Evolutionary conservation across 768 basidiomycete genomes (phyloP).

Genomic region (Daedaleopsis sinensis): DNA sequence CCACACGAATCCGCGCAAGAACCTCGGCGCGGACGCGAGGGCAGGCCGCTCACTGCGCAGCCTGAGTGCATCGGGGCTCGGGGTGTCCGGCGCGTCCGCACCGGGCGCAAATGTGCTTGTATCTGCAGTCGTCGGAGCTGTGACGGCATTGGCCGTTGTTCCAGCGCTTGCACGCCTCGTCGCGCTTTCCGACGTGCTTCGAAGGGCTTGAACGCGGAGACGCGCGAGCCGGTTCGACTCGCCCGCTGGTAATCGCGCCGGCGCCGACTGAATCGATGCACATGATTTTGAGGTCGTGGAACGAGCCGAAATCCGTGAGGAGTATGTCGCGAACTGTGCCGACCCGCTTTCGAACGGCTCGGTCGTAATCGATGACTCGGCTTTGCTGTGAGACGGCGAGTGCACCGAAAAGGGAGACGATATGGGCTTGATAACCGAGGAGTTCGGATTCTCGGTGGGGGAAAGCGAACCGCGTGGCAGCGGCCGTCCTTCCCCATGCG

Average conservation of each 20-base stretch:
- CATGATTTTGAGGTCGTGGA: conserved; percentile 12
- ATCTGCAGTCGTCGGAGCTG: conserved; percentile 18
- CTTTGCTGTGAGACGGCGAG: too few species aligned
- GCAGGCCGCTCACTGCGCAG: neutral
- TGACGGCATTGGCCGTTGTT: conserved; percentile 26
- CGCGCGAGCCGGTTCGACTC: too few species aligned
- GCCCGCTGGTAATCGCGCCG: neutral
- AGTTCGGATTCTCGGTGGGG: conserved; percentile 33
- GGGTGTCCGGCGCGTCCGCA: conserved; percentile 5
- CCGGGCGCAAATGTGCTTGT: conserved; percentile 28
- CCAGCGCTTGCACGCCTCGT: conserved; percentile 25
- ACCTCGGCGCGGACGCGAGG: conserved; percentile 1
- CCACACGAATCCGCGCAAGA: conserved; percentile 18
- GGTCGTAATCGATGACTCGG: conserved; percentile 36
- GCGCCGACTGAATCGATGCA: conserved; percentile 4
- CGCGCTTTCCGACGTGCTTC: neutral
- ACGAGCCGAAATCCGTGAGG: conserved; percentile 28
- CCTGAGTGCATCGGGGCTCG: conserved; percentile 3
- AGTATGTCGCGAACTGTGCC: conserved; percentile 14
- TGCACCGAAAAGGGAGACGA: conserved; percentile 21
- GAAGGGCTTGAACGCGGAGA: too few species aligned
- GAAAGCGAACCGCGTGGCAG: too few species aligned
- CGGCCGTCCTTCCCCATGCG: too few species aligned
- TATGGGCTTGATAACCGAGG: conserved; percentile 28
- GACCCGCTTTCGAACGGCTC: conserved; percentile 31